A percentile compares a stretch with the other conserved stretches of the same genome.
Evolutionary conservation across 1,139 yeast species (phyloP).

Genomic region (Hyphopichia burtonii): DNA sequence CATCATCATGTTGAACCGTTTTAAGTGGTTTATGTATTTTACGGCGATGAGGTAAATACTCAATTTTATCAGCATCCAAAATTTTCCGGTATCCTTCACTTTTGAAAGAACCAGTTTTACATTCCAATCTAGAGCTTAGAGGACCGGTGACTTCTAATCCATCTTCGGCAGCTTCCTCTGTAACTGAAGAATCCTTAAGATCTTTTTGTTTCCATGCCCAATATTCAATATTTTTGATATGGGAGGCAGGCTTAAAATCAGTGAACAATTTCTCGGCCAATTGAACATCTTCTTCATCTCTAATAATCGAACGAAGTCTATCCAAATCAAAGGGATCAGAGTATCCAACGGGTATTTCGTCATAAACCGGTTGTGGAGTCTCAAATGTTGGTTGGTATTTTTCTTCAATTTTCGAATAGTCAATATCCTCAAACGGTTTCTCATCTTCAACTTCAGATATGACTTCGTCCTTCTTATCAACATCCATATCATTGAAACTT

Average conservation of each 20-base stretch:
- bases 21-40: constrained; percentile 53
- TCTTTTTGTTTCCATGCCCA: constrained; percentile 70
- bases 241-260: constrained; percentile 20
- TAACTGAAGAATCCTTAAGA: constrained; percentile 16
- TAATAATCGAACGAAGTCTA: constrained; percentile 52
- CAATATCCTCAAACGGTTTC: constrained; percentile 10
- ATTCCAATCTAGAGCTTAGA: constrained; percentile 40
- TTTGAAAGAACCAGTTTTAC: constrained; percentile 61
- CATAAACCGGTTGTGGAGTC: constrained; percentile 52
- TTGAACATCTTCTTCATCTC: constrained; percentile 72
- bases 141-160: constrained; percentile 27
- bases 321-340: constrained; percentile 41
- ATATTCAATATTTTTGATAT: constrained; percentile 46
- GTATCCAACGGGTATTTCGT: constrained; percentile 32
- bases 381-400: constrained; percentile 45
- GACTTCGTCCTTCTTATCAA: constrained; percentile 9
- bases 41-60: constrained; percentile 76
- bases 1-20: constrained; percentile 58
- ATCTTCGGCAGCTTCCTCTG: constrained; percentile 25
- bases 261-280: constrained; percentile 49
- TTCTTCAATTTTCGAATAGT: constrained; percentile 30
- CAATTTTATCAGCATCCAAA: constrained; percentile 68
- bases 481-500: neutral
- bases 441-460: constrained; percentile 4
- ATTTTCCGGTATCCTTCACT: constrained; percentile 76